A percentile compares a stretch with the other conserved stretches of the same genome.
These are phyloP conservation scores for Oryza punctata DNA, from an alignment of 176 grass and related monocot genomes.

Conservation along the genomic window DNA sequence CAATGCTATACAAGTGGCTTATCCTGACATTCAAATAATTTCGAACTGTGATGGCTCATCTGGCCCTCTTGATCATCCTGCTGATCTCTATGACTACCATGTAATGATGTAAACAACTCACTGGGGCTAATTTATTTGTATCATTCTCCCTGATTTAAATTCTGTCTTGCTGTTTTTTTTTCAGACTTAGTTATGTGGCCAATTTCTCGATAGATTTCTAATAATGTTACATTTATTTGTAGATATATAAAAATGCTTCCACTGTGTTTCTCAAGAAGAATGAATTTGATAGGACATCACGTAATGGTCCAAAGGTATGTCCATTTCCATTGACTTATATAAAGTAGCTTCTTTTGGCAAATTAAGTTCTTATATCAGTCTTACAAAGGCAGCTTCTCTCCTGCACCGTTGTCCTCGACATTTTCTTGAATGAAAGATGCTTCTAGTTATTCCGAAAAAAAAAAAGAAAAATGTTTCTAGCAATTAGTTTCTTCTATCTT, in stretches of 20 bases:
- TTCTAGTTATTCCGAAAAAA: too few relatives aligned
- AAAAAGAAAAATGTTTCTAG: too few relatives aligned
- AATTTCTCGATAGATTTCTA: too few relatives aligned
- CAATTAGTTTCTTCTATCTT: too few relatives aligned
- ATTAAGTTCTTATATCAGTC: background rate
- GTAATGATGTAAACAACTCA: conserved; percentile 57
- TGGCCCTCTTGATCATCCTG: conserved; percentile 68
- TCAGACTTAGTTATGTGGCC: too few relatives aligned
- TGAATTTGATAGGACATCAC: conserved; percentile 50
- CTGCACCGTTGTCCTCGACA: too few relatives aligned
- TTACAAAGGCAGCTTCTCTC: too few relatives aligned
- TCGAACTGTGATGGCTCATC: conserved; percentile 75
- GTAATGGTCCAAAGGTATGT: conserved; percentile 66
- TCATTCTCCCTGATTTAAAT: background rate
- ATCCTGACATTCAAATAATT: conserved; percentile 79
- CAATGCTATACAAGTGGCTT: conserved; percentile 55
- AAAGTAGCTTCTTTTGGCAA: too few relatives aligned
- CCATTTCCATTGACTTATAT: too few relatives aligned
- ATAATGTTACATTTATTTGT: background rate
- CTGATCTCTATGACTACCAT: conserved; percentile 77
- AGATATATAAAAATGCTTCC: conserved; percentile 61
- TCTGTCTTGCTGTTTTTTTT: too few relatives aligned
- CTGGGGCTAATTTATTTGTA: background rate
- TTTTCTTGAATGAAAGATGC: too few relatives aligned
- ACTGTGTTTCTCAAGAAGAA: conserved; percentile 55